Conservation (phyloP, 441 rosid genomes). For the Bruguiera hainesii region DNA sequence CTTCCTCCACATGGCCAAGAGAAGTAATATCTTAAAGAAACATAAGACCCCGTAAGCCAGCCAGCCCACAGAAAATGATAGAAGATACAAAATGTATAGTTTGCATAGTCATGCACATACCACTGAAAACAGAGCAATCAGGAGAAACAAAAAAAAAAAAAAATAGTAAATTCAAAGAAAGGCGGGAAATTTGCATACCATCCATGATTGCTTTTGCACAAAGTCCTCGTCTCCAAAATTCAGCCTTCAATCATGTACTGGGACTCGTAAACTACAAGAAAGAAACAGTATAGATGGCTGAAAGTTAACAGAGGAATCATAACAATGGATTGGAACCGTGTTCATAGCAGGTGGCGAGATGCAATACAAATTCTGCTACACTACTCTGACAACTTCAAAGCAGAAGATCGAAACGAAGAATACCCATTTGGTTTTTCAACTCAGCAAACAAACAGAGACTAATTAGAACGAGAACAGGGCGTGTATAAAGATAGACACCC, state of each 20-base stretch:
- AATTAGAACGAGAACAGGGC: not conserved
- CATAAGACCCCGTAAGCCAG: too few relatives aligned
- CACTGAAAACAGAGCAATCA: too few relatives aligned
- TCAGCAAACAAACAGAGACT: not conserved
- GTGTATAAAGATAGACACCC: not conserved
- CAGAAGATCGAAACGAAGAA: not conserved
- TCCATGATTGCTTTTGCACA: conserved; percentile 51
- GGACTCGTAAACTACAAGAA: conserved; percentile 30
- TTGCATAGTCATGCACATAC: too few relatives aligned
- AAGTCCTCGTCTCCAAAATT: conserved; percentile 13
- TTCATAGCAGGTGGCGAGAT: too few relatives aligned
- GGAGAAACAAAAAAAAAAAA: not conserved
- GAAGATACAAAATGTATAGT: too few relatives aligned
- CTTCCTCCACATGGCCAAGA: too few relatives aligned
- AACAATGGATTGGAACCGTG: not conserved
- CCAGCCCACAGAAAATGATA: too few relatives aligned
- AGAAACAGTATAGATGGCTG: not conserved
- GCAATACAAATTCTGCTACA: not conserved
- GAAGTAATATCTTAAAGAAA: too few relatives aligned
- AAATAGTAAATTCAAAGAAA: not conserved
- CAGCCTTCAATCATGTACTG: conserved; percentile 3
- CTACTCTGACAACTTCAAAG: not conserved
- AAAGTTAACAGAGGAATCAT: not conserved
- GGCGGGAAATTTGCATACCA: conserved; percentile 41
- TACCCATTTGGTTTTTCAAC: not conserved